Evolutionary conservation across 768 basidiomycete species (phyloP), one percentile per base, ranked within the genome.

Genomic region (Rhizopogon vinicolor): DNA sequence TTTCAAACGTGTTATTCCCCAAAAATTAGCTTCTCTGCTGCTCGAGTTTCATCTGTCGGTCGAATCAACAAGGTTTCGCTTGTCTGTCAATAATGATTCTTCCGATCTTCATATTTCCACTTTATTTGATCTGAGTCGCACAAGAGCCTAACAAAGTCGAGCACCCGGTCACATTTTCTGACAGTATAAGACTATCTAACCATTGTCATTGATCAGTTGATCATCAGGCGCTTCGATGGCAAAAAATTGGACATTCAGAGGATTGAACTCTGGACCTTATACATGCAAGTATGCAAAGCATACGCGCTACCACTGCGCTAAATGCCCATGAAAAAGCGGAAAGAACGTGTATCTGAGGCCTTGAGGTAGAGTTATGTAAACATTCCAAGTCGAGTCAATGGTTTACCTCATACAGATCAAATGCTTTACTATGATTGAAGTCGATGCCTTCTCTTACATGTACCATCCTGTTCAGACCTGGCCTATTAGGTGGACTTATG

Each of bases 251-350:
- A 73, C 73, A 62, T 70, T 62, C 72, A 73, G 72, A 72, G 71
- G 72, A 72, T 72, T 72, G 71, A 72, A 72, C 71, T 70, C 71
- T 72, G 71, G 72, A 71, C 72, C 70, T 73, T 64, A 74, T 73
- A 74, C 72, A 74, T 40, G 51, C 54, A 45, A 57, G 62, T 35
- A 33, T 73, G 72, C 72, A 73, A 73, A 73, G 72, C 73, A 73
- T 73, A 64, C 73, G 72, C 73, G 72, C 72, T 73, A 73, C 72
- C 72, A 73, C 70, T 72, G 65, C 65, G 65, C 65, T 66, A 66
- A 62, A 60, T 57, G 58, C 58, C 61, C 66, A 54, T 58, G 46
- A 37, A 49, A 14, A 35, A 35, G 31, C 31, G 4, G 25, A 25
- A 25, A 25, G 25, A 25, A 25, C 25, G 25, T 25, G 25, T 25